These are phyloP conservation scores for Penicillium freii DNA, from an alignment of 2,329 filamentous ascomycete species.

Conservation along the genomic window DNA sequence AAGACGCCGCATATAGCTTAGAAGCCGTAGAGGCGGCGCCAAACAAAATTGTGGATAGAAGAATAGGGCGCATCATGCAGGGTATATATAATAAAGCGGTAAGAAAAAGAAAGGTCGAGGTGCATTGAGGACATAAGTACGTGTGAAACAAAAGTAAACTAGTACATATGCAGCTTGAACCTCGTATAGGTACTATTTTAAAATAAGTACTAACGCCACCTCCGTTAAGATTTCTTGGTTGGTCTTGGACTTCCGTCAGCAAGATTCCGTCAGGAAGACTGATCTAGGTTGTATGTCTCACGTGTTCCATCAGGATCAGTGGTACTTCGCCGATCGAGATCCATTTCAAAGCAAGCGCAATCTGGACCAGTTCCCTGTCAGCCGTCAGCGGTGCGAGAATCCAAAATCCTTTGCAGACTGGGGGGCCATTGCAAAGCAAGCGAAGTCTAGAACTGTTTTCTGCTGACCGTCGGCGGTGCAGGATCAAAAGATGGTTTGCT, in stretches of 20 bases:
- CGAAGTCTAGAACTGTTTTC: too few species aligned
- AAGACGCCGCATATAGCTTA: slow-evolving; percentile 36
- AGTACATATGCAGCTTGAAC: neutral
- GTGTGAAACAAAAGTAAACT: neutral
- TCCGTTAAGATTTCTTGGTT: neutral
- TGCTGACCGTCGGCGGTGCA: too few species aligned
- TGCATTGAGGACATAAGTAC: too few species aligned
- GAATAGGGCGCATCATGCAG: neutral
- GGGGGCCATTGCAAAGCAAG: too few species aligned
- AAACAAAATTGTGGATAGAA: neutral
- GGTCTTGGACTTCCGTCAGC: neutral
- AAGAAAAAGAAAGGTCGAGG: neutral
- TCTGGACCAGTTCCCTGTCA: neutral
- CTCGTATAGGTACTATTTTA: too few species aligned
- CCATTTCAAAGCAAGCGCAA: neutral
- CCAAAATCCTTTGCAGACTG: too few species aligned
- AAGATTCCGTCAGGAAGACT: neutral
- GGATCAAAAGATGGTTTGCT: too few species aligned
- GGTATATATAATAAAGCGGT: neutral
- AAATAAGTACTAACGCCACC: neutral
- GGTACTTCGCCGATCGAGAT: neutral
- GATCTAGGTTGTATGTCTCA: neutral
- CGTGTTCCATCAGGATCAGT: neutral
- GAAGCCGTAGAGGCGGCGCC: neutral
- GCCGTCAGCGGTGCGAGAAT: neutral